phyloP scores from a whole-genome alignment of 2,329 filamentous ascomycete genomes.

The Ophiostoma tasmaniense region DNA sequence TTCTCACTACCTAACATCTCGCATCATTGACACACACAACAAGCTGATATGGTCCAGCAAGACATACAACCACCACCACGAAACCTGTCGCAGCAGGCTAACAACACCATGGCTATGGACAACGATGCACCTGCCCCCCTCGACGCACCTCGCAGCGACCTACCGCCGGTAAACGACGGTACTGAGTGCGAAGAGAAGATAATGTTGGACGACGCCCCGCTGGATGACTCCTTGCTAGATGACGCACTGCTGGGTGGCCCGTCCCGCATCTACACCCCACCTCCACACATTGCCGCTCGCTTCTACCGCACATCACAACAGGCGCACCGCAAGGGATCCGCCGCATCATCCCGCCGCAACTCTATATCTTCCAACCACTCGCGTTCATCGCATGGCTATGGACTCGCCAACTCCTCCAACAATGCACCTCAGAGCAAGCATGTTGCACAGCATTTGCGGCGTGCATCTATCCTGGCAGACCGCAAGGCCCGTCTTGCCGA shows the following conservation, averaged over 20 bases:
- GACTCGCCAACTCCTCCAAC: slow-evolving; percentile 28
- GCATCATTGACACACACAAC: no score
- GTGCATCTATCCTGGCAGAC: slow-evolving; percentile 71
- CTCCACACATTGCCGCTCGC: slow-evolving; percentile 67
- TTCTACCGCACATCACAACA: slow-evolving; percentile 59
- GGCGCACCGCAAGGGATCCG: slow-evolving; percentile 63
- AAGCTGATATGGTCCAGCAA: slow-evolving; percentile 8
- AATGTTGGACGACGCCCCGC: background rate
- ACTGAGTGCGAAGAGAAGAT: slow-evolving; percentile 16
- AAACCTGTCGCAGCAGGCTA: background rate
- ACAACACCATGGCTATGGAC: slow-evolving; percentile 16
- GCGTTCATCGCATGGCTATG: slow-evolving; percentile 54
- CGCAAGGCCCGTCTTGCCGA: slow-evolving; percentile 73
- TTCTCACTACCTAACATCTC: background rate
- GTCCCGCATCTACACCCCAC: slow-evolving; percentile 48
- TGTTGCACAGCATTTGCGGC: slow-evolving; percentile 68
- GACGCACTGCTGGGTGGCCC: background rate
- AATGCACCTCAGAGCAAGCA: slow-evolving; percentile 64
- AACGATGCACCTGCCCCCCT: slow-evolving; percentile 7
- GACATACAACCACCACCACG: slow-evolving; percentile 4
- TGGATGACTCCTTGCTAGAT: background rate
- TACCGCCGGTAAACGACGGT: slow-evolving; percentile 13
- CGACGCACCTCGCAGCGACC: background rate
- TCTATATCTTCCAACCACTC: slow-evolving; percentile 70
- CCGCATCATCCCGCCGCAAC: slow-evolving; percentile 70